Conservation (phyloP, 139 green algal genomes). For the Chlamydomonas eustigma region DNA sequence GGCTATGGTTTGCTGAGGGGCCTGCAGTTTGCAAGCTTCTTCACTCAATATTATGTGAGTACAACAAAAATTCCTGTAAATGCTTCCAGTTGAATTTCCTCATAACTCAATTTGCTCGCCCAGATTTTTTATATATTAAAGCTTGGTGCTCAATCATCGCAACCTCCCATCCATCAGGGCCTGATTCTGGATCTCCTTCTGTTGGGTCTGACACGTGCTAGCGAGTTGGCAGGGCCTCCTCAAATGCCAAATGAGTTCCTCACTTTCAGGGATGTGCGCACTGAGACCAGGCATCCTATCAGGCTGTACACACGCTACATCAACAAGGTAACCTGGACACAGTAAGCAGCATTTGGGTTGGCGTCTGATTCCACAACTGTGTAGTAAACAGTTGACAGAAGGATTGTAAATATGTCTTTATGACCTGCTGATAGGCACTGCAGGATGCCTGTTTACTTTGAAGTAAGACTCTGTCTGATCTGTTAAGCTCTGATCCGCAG, state of each 20-base stretch:
- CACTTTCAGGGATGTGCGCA: slow-evolving; percentile 81
- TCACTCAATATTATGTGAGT: slow-evolving; percentile 63
- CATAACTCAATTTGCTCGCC: no score
- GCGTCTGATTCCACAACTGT: no score
- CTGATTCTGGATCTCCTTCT: slow-evolving; percentile 96
- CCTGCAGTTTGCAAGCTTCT: slow-evolving; percentile 96
- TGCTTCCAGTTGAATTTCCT: no score
- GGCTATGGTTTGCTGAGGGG: slow-evolving; percentile 95
- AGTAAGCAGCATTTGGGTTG: not conserved
- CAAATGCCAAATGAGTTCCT: slow-evolving; percentile 96
- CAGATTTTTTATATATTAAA: no score
- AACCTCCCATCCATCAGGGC: slow-evolving; percentile 79
- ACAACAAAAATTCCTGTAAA: no score
- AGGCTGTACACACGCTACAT: slow-evolving; percentile 95
- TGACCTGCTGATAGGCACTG: no score
- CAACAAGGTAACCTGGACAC: slow-evolving; percentile 15
- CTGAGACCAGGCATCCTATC: slow-evolving; percentile 94
- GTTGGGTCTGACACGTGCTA: slow-evolving; percentile 93
- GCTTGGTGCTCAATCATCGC: not conserved
- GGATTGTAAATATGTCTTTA: no score
- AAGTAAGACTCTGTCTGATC: no score
- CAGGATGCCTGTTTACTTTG: no score
- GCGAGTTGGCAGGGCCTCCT: slow-evolving; percentile 90
- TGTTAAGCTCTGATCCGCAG: not conserved
- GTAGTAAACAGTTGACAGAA: no score